Evolutionary conservation across 1,284 basidiomycete species (phyloP).

Genomic region (Pulveroboletus sp.): DNA sequence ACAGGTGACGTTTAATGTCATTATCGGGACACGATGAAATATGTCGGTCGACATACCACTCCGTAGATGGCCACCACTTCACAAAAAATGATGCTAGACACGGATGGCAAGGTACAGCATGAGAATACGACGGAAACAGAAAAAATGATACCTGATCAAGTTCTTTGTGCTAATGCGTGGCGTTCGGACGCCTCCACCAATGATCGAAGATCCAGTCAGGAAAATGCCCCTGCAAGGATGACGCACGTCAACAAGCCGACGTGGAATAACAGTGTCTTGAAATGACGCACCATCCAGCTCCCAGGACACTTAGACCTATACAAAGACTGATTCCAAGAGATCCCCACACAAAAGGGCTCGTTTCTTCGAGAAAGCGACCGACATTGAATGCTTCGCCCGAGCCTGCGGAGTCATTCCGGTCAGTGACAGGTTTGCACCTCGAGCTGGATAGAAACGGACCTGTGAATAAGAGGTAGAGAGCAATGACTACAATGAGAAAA

Average conservation of each 20-base stretch:
- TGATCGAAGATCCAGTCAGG: slow-evolving; percentile 91
- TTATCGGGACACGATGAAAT: background rate
- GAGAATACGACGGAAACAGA: background rate
- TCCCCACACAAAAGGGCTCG: slow-evolving; percentile 93
- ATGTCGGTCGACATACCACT: slow-evolving; percentile 59
- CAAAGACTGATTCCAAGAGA: no score
- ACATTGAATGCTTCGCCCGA: slow-evolving; percentile 91
- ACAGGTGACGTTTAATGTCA: background rate
- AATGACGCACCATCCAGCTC: slow-evolving; percentile 86
- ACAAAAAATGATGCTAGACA: slow-evolving; percentile 98
- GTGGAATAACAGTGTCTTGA: background rate
- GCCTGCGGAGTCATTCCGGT: slow-evolving; percentile 45
- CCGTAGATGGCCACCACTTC: slow-evolving; percentile 98
- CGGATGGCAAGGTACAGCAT: background rate
- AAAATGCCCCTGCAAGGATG: slow-evolving; percentile 85
- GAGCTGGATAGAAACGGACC: slow-evolving; percentile 41
- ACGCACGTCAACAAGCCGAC: slow-evolving; percentile 5
- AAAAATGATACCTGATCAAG: slow-evolving; percentile 70
- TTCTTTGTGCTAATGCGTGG: slow-evolving; percentile 98
- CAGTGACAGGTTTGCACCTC: background rate
- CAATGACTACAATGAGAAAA: slow-evolving; percentile 65
- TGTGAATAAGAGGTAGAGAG: no score
- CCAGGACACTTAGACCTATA: slow-evolving; percentile 91
- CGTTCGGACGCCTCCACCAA: slow-evolving; percentile 93
- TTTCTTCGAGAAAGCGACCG: slow-evolving; percentile 89